Evolutionary conservation across 1,139 yeast genomes (phyloP), one percentile per base, ranked within the genome.

Genomic region (Yamadazyma triangularis): DNA sequence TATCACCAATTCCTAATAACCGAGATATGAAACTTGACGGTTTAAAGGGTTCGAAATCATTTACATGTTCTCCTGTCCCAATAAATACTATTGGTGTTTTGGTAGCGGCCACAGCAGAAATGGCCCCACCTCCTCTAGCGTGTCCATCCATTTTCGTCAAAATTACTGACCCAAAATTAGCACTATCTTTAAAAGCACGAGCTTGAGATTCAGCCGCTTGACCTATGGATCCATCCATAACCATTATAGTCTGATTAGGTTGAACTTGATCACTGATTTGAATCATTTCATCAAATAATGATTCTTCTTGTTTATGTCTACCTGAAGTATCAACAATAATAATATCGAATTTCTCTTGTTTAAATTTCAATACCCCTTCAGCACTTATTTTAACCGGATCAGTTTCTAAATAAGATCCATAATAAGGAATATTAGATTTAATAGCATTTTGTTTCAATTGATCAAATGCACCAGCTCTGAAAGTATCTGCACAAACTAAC

Each of bases 41-140:
- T 19, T 93, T 81, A 56, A 91, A 91, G 27, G 85, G 78, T 58
- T 91, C 98, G 41, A 91, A 74, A 55, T 91, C 98, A 35, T 84
- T 86, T 28, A 89, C 84, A 54, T 91, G 98, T 58, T 91, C 98
- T 52, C 98, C 98, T 1, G 97, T 89, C 73, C 98, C 98, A 36
- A 91, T 91, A 53, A 91, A 91, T 7, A 84, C 85, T 47, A 91
- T 84, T n/a, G 98, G 98, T 0, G 97, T 91, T 36, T 84, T 73
- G 10, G 98, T 89, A 2, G 96, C 94, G 1, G 98, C 98, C 33
- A 91, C 97, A 0, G 98, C 98, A 25, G 96, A 87, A 34, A 91
- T 88, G 15, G 98, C 98, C 69, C 98, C 98, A 64, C 98, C 98
- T 55, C 98, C 98, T 60, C 85, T 91, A 24, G 98, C 98, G 53